phyloP scores from a whole-genome alignment of 495 filamentous ascomycete genomes.

The Penicillium coffeae region DNA sequence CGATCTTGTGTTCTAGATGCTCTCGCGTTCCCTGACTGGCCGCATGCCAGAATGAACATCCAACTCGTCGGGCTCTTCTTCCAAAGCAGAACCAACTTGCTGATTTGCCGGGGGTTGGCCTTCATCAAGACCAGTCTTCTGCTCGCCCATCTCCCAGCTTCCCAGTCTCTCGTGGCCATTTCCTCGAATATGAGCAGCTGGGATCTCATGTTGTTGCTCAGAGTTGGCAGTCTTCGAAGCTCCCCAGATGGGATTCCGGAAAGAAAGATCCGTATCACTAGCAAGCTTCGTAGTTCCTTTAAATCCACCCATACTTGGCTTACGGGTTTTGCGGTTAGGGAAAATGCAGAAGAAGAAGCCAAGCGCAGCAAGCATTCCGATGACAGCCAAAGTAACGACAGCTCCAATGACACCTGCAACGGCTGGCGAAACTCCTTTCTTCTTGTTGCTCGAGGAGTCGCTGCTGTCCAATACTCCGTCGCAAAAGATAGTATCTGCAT shows the following conservation, averaged over 20 bases:
- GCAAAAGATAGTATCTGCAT: conserved; percentile 59
- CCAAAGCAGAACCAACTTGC: neutral
- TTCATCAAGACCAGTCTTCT: conserved; percentile 13
- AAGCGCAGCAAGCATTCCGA: conserved; percentile 21
- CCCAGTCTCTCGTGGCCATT: conserved; percentile 45
- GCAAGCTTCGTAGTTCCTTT: conserved; percentile 48
- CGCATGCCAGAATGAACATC: conserved; percentile 22
- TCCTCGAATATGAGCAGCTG: conserved; percentile 18
- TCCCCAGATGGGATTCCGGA: conserved; percentile 27
- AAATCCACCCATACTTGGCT: conserved; percentile 38
- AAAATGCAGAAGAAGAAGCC: conserved; percentile 42
- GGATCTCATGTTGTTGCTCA: conserved; percentile 8
- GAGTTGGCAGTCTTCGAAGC: conserved; percentile 15
- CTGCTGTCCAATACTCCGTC: conserved; percentile 28
- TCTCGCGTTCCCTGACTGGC: conserved; percentile 33
- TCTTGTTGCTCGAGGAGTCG: neutral
- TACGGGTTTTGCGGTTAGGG: conserved; percentile 24
- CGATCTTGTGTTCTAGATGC: conserved; percentile 22
- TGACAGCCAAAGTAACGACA: conserved; percentile 34
- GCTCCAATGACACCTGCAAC: conserved; percentile 57
- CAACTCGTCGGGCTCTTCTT: conserved; percentile 26
- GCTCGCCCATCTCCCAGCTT: conserved; percentile 51
- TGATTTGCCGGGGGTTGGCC: conserved; percentile 1
- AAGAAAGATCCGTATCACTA: conserved; percentile 47
- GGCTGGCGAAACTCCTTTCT: conserved; percentile 25